A percentile compares a stretch with the other conserved stretches of the same genome.
phyloP scores from a whole-genome alignment of 768 basidiomycete species.

The Roridomyces roridus region DNA sequence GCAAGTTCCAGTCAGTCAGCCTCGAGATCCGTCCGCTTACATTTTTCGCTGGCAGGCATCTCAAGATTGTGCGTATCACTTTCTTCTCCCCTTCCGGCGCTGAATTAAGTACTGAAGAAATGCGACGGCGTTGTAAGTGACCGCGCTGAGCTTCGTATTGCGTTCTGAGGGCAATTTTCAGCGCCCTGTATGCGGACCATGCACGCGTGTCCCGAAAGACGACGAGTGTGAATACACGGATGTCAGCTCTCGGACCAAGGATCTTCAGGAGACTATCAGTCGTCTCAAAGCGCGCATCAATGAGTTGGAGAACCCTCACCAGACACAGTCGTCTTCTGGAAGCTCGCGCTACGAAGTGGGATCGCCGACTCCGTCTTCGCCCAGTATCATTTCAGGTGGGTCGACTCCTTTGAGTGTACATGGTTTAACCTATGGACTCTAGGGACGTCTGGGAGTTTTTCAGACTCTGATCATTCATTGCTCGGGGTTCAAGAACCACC shows the following conservation, averaged over 20 bases:
- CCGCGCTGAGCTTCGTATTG: background rate
- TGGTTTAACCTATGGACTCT: background rate
- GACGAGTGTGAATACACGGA: slow-evolving; percentile 57
- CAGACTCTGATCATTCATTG: slow-evolving; percentile 12
- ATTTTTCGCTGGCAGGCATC: slow-evolving; percentile 3
- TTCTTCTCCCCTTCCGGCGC: no score
- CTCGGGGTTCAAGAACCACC: slow-evolving; percentile 24
- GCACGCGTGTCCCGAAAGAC: slow-evolving; percentile 41
- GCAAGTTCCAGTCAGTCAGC: slow-evolving; percentile 1
- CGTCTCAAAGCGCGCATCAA: slow-evolving; percentile 44
- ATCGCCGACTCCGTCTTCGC: slow-evolving; percentile 6
- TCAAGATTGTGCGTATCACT: slow-evolving; percentile 16
- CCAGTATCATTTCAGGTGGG: slow-evolving; percentile 15
- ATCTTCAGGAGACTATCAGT: slow-evolving; percentile 44
- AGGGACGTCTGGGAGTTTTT: slow-evolving; percentile 10
- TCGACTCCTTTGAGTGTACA: background rate
- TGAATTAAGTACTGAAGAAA: slow-evolving; percentile 26
- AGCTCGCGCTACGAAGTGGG: background rate
- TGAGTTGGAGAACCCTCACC: slow-evolving; percentile 38
- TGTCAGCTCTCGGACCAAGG: slow-evolving; percentile 42
- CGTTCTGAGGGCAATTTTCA: background rate
- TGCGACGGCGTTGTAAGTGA: slow-evolving; percentile 26
- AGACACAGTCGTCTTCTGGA: background rate
- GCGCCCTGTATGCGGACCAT: slow-evolving; percentile 44
- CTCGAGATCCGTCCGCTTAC: background rate